A percentile compares a stretch with the other conserved stretches of the same genome.
phyloP scores from a whole-genome alignment of 495 filamentous ascomycete genomes.

The Lepidopterella palustris region DNA sequence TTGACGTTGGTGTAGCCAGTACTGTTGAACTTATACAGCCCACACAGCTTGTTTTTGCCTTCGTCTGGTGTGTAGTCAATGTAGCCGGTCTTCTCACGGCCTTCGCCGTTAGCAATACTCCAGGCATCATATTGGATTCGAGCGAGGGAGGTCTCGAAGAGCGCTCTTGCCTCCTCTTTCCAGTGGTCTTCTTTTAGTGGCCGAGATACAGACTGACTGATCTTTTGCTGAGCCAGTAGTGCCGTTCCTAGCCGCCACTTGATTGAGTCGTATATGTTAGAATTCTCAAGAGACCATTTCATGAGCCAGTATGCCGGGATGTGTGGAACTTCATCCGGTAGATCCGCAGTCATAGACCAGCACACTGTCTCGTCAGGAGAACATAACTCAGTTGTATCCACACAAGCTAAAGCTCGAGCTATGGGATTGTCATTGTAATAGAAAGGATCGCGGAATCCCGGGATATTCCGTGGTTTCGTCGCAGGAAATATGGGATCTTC shows the following conservation, averaged over 20 bases:
- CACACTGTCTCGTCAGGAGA: conserved; percentile 18
- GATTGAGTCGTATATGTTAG: conserved; percentile 28
- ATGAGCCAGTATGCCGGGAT: conserved; percentile 20
- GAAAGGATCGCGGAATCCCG: conserved; percentile 1
- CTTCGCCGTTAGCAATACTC: conserved; percentile 26
- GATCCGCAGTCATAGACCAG: conserved; percentile 17
- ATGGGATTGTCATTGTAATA: conserved; percentile 18
- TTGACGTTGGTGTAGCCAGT: not conserved
- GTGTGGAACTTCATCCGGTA: not conserved
- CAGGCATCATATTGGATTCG: conserved; percentile 25
- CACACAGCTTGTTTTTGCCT: not conserved
- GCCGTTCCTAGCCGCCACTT: conserved; percentile 23
- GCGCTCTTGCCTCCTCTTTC: conserved; percentile 20
- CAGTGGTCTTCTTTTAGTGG: conserved; percentile 22
- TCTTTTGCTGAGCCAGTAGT: conserved; percentile 25
- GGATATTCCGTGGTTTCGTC: conserved; percentile 1
- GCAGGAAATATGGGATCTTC: conserved; percentile 27
- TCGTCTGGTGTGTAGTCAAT: not conserved
- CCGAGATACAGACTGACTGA: conserved; percentile 18
- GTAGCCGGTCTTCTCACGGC: conserved; percentile 17
- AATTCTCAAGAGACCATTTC: conserved; percentile 19
- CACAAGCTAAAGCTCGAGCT: conserved; percentile 22
- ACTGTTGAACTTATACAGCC: not conserved
- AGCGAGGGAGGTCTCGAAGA: conserved; percentile 29
- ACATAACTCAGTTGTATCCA: conserved; percentile 23